Evolutionary conservation across 148 eudicot genomes (phyloP), one percentile per base, ranked within the genome.

Genomic region (Pharnaceum exiguum): DNA sequence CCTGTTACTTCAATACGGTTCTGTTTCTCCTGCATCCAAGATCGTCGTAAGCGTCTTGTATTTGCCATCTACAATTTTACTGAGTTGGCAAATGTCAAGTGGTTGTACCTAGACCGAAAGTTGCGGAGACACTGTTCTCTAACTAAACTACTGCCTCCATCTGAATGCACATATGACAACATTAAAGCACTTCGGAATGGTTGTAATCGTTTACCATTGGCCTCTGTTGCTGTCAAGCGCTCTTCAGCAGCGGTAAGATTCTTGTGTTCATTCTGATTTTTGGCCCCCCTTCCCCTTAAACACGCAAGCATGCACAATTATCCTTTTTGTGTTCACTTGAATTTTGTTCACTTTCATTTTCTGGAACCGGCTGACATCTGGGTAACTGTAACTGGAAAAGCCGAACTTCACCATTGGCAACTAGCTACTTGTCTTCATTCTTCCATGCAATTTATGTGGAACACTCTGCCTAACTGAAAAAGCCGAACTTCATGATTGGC

Each of bases 131-230:
- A 74, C 39, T 83, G 91, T 58, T 61, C 70, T 39, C 62, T 86
- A 55, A 21, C 71, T 48, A 89, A 79, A 66, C 83, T 75, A 49
- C 76, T 94, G 53, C 85, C 85, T 46, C 72, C 80, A 25, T 70
- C 86, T 42, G 96, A 84, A 56, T 94, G 99, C 79, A 89, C 99
- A 26, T 75, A 80, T 64, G 89, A 80, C 54, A 94, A 84, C 37
- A 84, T 94, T 35, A 82, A 80, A 77, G 70, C 79, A 38, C 80
- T 94, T 66, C 80, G 73, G 69, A 65, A 72, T 51, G 71, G 76
- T 47, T 71, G 68, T 51, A 42, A 63, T 49, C 75, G 39, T 64
- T 47, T 57, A 27, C 54, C 53, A 46, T 38, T 19, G 46, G 51
- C 63, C 39, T 51, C 57, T 57, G 72, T 55, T 72, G 47, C 73